Base-by-base conservation (phyloP, 2,329 filamentous ascomycete species). In the Penicillium griseofulvum region DNA sequence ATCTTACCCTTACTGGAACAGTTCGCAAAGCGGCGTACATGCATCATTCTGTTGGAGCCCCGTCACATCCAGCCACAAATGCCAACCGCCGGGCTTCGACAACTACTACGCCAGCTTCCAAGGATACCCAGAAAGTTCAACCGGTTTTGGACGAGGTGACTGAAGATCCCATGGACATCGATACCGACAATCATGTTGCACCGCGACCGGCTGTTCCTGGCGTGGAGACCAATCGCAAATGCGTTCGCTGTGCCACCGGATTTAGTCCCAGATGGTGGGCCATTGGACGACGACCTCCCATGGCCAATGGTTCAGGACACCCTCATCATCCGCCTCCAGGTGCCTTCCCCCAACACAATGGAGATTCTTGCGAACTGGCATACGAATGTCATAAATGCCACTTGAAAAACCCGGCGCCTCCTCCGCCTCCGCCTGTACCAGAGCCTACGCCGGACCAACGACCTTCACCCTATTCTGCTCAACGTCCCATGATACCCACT, bases 1-100 rank as follows among this genome's bases (percentile, higher is more conserved):
- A 99, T 70, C 82, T 93, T 38, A 85, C 89, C 3, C 78, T 97
- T 64, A 97, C 92, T 2, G 94, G 94, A 28, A 97, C 93, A 17
- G 90, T 94, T 22, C 88, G 94, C 52, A 97, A 96, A 74, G 93
- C 94, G 22, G 94, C 90, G 56, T 82, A 94, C 70, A 67, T 78
- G 68, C 69, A 77, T 65, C 65, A 76, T 65, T 65, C 72, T 54
- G 63, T 76, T 62, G 65, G 72, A 58, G 48, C 70, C 24, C 63
- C 68, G 17, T 58, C 69, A 36, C 66, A 71, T 33, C 60, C 66
- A 55, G 62, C 26, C 24, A 24, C 58, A 11, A 54, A 75, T 56
- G 68, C 73, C 26, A 78, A 81, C 64, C 79, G 85, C 54, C 81
- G 84, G 57, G 74, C 80, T 17, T 88, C 87, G 26, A 81, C 81